Evolutionary conservation across 2,329 filamentous ascomycete species (phyloP).

Genomic region (Kalmusia sp.): DNA sequence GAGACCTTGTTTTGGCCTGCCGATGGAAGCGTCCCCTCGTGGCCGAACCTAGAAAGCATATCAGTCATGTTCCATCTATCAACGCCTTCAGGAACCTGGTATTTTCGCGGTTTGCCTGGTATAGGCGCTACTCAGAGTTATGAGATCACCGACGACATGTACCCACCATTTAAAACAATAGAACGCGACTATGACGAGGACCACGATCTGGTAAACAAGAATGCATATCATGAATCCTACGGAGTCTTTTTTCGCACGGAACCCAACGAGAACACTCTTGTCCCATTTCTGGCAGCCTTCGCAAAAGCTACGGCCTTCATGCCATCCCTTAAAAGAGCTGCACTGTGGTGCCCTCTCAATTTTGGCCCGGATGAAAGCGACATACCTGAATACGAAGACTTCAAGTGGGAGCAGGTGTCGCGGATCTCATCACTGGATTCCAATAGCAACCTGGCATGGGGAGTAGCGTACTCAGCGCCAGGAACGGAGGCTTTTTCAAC

Average conservation of each 20-base stretch:
- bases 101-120: background rate
- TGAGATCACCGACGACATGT: conserved; percentile 11
- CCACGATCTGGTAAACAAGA: background rate
- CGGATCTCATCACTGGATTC: background rate
- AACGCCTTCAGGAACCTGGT: conserved; percentile 9
- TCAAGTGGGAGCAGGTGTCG: background rate
- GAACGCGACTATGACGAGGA: conserved; percentile 1
- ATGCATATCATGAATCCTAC: background rate
- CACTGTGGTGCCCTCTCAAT: conserved; percentile 11
- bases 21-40: background rate
- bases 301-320: conserved; percentile 13
- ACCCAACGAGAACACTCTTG: conserved; percentile 11
- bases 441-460: conserved; percentile 15
- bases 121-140: background rate
- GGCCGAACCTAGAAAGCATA: conserved; percentile 6
- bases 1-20: conserved; percentile 23
- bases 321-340: conserved; percentile 8
- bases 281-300: conserved; percentile 14
- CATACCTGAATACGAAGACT: background rate
- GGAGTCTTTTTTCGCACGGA: conserved; percentile 4
- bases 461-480: conserved; percentile 9
- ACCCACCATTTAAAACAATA: conserved; percentile 13
- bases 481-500: background rate
- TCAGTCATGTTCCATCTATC: conserved; percentile 5
- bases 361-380: background rate